A percentile compares a stretch with the other conserved stretches of the same genome.
Evolutionary conservation across 1,139 yeast genomes (phyloP).

Genomic region (Nematodospora anomalae): DNA sequence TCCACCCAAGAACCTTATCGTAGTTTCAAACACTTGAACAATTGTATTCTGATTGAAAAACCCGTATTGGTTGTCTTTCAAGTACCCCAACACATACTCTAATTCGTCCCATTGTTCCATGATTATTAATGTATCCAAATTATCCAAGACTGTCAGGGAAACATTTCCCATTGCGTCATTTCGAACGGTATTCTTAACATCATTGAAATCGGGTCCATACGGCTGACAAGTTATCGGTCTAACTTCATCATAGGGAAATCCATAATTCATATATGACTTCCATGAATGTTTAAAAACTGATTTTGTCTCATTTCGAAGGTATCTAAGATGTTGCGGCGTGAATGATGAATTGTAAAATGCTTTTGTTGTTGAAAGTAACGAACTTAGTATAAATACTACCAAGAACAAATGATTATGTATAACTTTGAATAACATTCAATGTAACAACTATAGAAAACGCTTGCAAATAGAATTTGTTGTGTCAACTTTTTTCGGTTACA

Average conservation of each 20-base stretch:
- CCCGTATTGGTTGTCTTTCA: slow-evolving; percentile 33
- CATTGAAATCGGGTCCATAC: slow-evolving; percentile 59
- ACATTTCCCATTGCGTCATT: slow-evolving; percentile 88
- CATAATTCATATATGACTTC: slow-evolving; percentile 65
- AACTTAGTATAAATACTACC: slow-evolving; percentile 5
- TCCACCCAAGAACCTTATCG: slow-evolving; percentile 80
- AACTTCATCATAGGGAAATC: slow-evolving; percentile 84
- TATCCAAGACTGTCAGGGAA: slow-evolving; percentile 74
- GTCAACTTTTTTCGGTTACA: not conserved
- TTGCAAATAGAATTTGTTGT: too few relatives aligned
- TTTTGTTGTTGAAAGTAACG: not conserved
- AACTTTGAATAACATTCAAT: slow-evolving; percentile 6
- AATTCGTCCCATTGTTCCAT: slow-evolving; percentile 65
- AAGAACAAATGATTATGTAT: slow-evolving; percentile 1
- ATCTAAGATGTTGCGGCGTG: slow-evolving; percentile 49
- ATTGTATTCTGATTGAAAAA: slow-evolving; percentile 64
- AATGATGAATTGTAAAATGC: slow-evolving; percentile 36
- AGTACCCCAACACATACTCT: slow-evolving; percentile 45
- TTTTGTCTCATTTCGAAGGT: slow-evolving; percentile 51
- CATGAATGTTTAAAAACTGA: slow-evolving; percentile 73
- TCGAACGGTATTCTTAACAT: slow-evolving; percentile 55
- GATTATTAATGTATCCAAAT: slow-evolving; percentile 74
- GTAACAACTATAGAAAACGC: too few relatives aligned
- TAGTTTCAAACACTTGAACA: slow-evolving; percentile 84
- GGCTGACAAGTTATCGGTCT: slow-evolving; percentile 72